These are phyloP conservation scores for Sanghuangporus weigelae DNA, from an alignment of 1,284 basidiomycete species.

Conservation along the genomic window DNA sequence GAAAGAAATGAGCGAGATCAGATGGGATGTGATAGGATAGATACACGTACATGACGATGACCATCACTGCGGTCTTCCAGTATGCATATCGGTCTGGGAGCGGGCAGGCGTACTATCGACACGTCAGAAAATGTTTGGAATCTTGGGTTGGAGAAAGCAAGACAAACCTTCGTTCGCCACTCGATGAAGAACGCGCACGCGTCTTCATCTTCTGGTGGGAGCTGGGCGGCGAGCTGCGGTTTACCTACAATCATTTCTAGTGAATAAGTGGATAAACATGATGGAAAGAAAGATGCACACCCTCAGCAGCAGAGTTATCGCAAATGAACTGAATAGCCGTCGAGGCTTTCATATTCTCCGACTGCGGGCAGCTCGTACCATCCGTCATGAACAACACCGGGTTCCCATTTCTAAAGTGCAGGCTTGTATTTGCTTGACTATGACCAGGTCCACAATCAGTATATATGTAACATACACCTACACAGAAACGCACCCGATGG, in stretches of 20 bases:
- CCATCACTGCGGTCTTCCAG: conserved; percentile 15
- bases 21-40: conserved; percentile 17
- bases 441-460: conserved; percentile 1
- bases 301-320: conserved; percentile 46
- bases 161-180: conserved; percentile 63
- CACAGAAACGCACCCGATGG: conserved; percentile 54
- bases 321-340: conserved; percentile 68
- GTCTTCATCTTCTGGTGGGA: conserved; percentile 55
- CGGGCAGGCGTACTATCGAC: conserved; percentile 21
- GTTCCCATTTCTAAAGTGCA: conserved; percentile 44
- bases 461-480: neutral
- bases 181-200: conserved; percentile 68
- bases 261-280: neutral
- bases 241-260: conserved; percentile 29
- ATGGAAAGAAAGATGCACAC: conserved; percentile 26
- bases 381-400: conserved; percentile 46
- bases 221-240: conserved; percentile 54
- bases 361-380: conserved; percentile 53
- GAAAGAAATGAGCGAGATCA: conserved; percentile 2
- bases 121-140: conserved; percentile 11
- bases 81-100: neutral
- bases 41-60: conserved; percentile 14
- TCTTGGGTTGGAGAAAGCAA: neutral
- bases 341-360: conserved; percentile 44
- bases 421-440: conserved; percentile 57